Percentiles rank a stretch among this genome's conserved stretches.
Conservation (phyloP, 1,139 yeast genomes). For the Protomyces inundatus region DNA sequence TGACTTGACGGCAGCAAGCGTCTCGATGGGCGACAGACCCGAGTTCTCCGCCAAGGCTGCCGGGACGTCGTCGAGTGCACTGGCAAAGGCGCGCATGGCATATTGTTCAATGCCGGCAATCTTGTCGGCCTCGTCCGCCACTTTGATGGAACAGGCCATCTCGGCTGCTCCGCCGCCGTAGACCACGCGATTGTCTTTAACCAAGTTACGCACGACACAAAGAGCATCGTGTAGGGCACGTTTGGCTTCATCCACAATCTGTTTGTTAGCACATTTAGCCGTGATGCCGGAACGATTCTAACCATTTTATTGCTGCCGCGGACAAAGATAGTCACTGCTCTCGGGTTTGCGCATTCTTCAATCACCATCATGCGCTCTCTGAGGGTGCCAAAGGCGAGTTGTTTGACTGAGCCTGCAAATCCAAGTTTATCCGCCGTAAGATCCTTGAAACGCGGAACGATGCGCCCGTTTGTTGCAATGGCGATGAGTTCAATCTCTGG, state of each 20-base stretch:
- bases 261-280: background rate
- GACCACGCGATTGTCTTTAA: conserved; percentile 85
- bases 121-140: conserved; percentile 83
- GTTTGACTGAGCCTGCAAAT: conserved; percentile 75
- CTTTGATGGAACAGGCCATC: conserved; percentile 85
- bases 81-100: conserved; percentile 91
- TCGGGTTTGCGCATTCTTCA: conserved; percentile 81
- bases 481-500: conserved; percentile 93
- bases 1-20: conserved; percentile 75
- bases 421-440: conserved; percentile 78
- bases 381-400: conserved; percentile 92
- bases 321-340: conserved; percentile 88
- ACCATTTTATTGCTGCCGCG: conserved; percentile 93
- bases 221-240: conserved; percentile 95
- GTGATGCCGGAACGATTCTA: background rate
- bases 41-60: conserved; percentile 95
- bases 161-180: conserved; percentile 99
- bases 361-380: conserved; percentile 92
- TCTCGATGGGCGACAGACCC: conserved; percentile 89
- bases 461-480: conserved; percentile 94
- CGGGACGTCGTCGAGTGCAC: conserved; percentile 86
- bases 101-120: conserved; percentile 82
- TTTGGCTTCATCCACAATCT: conserved; percentile 86
- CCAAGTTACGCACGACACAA: conserved; percentile 93
- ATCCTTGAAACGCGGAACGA: conserved; percentile 96